Evolutionary conservation across 345 rosid species (phyloP), one percentile per base, ranked within the genome.

Genomic region (Pugionium cornutum): DNA sequence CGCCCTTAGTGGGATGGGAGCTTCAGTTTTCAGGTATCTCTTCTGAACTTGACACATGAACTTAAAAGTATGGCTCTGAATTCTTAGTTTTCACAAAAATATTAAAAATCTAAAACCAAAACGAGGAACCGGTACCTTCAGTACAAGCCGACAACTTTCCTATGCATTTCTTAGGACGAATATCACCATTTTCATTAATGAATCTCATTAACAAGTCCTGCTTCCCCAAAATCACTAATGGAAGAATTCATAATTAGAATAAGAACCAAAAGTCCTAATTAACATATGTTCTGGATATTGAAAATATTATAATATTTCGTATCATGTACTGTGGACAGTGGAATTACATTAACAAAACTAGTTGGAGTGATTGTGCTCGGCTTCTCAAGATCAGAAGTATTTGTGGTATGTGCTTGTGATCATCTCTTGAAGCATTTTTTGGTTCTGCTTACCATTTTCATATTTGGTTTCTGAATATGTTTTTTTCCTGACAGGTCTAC

Each of bases 331-430:
- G 56, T 58, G 54, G 58, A 72, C 88, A 88, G 96, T 54, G 99
- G 99, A 50, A 95, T 95, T 75, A 95, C 99, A 1, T 65, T 95
- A 37, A 95, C 97, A 7, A 91, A 95, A 79, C 83, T 95, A 63
- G 97, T 89, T 11, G 96, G 99, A 1, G 99, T 95, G 62, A 74
- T 89, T 36, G 99, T 95, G 67, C 97, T 95, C 2, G 84, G 92
- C 79, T 95, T 95, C 84, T 83, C 99, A 57, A 89, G 82, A 76
- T 86, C 96, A 6, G 87, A 95, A 91, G 85, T 95, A 55, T 95
- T 95, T 67, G 97, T 95, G 91, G 99, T 94, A 62, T 54, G 76
- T 67, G 31, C 33, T 65, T 47, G 51, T 44, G 4, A 70, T 33
- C 35, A 40, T 58, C 49, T 36, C 29, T 70, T 61, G 27, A 30